Percentiles rank a stretch among this genome's conserved stretches.
phyloP scores from a whole-genome alignment of 1,284 basidiomycete species.

The Sanghuangporus sanghuang region DNA sequence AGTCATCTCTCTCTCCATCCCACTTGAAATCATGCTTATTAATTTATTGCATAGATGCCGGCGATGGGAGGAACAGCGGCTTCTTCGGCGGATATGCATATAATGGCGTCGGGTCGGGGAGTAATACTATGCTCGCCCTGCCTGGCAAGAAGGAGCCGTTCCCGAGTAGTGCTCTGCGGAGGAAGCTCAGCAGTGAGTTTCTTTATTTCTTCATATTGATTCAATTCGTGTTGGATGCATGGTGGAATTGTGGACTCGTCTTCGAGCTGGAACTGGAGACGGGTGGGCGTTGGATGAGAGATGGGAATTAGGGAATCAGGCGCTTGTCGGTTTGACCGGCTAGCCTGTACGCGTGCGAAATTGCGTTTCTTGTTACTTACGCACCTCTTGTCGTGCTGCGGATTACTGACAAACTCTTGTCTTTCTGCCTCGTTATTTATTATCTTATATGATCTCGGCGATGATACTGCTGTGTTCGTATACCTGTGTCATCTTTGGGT shows the following conservation, averaged over 20 bases:
- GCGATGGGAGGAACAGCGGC: background rate
- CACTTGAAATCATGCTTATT: no score
- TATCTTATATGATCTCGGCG: background rate
- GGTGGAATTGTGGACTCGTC: background rate
- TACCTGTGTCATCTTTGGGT: background rate
- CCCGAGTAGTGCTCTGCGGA: conserved; percentile 13
- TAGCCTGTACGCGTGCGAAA: background rate
- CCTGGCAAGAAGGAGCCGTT: conserved; percentile 17
- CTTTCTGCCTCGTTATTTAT: background rate
- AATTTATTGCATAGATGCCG: background rate
- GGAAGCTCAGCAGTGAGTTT: conserved; percentile 14
- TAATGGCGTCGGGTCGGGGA: conserved; percentile 5
- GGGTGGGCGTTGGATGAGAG: background rate
- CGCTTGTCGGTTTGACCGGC: no score
- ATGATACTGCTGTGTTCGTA: background rate
- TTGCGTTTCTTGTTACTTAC: background rate
- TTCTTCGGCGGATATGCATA: conserved; percentile 6
- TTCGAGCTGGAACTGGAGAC: background rate
- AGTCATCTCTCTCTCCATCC: background rate
- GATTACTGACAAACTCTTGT: background rate
- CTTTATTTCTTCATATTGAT: background rate
- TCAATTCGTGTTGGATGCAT: background rate
- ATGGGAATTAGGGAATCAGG: background rate
- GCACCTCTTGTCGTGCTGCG: background rate
- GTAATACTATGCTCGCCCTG: conserved; percentile 6